phyloP scores from a whole-genome alignment of 176 grass and related monocot species.

The bread wheat (Triticum aestivum) region IWGSC_CS_RefSeq_v2.1 NC_057800.1:602626357-602626856 shows the following conservation, averaged over 20 bases:
- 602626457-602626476: slow-evolving; percentile 82
- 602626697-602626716: background rate
- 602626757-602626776: background rate
- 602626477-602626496: slow-evolving; percentile 73
- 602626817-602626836: background rate
- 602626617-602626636: background rate
- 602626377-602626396: slow-evolving; percentile 88
- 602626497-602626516: background rate
- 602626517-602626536: slow-evolving; percentile 20
- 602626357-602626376: slow-evolving; percentile 48
- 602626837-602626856: background rate
- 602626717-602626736: background rate
- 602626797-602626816: background rate
- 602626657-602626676: slow-evolving; percentile 18
- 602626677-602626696: slow-evolving; percentile 1
- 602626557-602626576: slow-evolving; percentile 16
- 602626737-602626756: background rate
- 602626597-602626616: slow-evolving; percentile 23
- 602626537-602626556: background rate
- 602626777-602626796: background rate
- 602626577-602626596: background rate
- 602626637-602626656: background rate
- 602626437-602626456: slow-evolving; percentile 85
- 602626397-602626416: slow-evolving; percentile 71
- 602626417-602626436: slow-evolving; percentile 84